phyloP scores from a whole-genome alignment of 2,329 filamentous ascomycete genomes.

The Metarhizium humberi region DNA sequence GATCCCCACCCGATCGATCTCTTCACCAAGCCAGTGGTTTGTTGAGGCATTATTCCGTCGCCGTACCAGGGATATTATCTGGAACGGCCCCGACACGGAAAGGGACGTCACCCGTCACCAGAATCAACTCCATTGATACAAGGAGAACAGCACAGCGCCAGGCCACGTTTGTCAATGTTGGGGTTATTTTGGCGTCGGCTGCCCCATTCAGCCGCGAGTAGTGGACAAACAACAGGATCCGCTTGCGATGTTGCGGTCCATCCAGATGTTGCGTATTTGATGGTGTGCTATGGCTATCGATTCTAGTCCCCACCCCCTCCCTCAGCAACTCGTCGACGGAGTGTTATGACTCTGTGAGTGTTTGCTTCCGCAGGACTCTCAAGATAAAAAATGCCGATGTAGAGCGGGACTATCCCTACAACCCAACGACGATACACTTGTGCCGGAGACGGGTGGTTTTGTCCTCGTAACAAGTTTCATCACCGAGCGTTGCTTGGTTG shows the following conservation, averaged over 20 bases:
- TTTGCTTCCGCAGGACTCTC: not conserved
- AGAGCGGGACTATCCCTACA: constrained; percentile 2
- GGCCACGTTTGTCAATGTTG: not conserved
- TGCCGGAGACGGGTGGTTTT: not conserved
- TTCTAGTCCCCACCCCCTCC: not conserved
- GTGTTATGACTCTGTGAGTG: not conserved
- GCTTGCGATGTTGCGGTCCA: constrained; percentile 1
- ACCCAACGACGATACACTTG: not conserved
- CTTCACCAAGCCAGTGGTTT: not conserved
- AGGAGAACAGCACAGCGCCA: not conserved
- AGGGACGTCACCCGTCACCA: no score
- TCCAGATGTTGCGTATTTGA: not conserved
- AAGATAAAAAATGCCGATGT: not conserved
- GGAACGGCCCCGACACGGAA: not conserved
- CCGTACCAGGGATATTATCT: not conserved
- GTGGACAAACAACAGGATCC: not conserved
- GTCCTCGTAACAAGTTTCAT: not conserved
- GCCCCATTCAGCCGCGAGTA: not conserved
- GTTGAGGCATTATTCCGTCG: not conserved
- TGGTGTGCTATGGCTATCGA: not conserved
- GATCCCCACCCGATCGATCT: not conserved
- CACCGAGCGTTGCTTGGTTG: not conserved
- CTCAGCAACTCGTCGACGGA: not conserved
- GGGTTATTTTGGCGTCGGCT: not conserved
- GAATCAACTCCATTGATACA: not conserved